Evolutionary conservation across 2,329 filamentous ascomycete genomes (phyloP), one percentile per base, ranked within the genome.

Genomic region (Hirsutella minnesotensis): DNA sequence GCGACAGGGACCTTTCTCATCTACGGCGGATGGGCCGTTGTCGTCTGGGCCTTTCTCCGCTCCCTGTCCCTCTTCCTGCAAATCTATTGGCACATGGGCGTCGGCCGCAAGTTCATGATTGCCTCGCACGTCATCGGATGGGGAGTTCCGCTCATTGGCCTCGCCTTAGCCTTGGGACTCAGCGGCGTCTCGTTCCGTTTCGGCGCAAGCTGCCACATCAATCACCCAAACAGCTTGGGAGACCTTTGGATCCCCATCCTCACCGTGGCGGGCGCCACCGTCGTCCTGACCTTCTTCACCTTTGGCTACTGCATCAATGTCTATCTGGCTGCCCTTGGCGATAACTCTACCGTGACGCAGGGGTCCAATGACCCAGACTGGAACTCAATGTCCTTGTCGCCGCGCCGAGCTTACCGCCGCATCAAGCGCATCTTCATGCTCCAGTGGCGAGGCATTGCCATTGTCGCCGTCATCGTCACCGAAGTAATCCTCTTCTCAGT

Each of bases 121-220:
- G 75, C 77, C 50, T 81, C 90, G 3, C 80, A 95, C 55, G 72
- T 75, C 15, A 67, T 81, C 9, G 92, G 92, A 47, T 95, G 90
- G 85, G 84, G 83, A 16, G 73, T 96, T 37, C 87, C 89, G 2
- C 72, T 81, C 19, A 64, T 87, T 19, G 85, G 86, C 30, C 76
- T 94, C 49, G 72, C 81, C 3, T 62, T 90, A 35, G 86, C 85
- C 40, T 75, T 96, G 49, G 73, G 85, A 35, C 71, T 94, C 48
- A 95, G 89, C 40, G 92, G 92, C 18, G 86, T 95, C 4, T 96
- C 89, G 1, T 96, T 90, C 65, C 82, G 92, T 40, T 95, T 96
- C 56, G 92, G 92, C 42, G 74, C 76, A 39, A 85, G 88, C 22
- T 98, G 92, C 63, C 90, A 95, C 60, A 89, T 96, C 68, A 96